Evolutionary conservation across 257 asterid genomes (phyloP).

Genomic region (Primulina tabacum): DNA sequence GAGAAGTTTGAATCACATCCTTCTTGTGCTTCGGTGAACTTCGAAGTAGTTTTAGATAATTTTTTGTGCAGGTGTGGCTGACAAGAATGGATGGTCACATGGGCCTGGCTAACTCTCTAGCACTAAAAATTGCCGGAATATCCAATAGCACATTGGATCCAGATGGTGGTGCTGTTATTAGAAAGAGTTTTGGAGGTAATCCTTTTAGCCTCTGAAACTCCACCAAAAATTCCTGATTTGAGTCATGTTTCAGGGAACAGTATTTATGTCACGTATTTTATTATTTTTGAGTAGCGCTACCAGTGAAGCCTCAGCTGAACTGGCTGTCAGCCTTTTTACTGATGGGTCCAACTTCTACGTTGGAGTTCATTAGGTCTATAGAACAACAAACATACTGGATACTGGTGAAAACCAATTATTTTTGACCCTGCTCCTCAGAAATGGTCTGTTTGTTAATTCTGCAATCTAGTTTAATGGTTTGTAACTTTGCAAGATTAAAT

Average conservation of each 20-base stretch:
- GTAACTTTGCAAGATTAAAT: background rate
- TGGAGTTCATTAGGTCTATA: too few relatives aligned
- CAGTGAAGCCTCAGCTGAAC: background rate
- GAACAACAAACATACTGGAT: background rate
- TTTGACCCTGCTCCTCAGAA: background rate
- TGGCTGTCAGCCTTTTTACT: background rate
- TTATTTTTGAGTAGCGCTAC: background rate
- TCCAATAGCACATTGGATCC: conserved; percentile 52
- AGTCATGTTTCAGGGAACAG: background rate
- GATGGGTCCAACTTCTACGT: background rate
- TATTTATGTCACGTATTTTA: conserved; percentile 10
- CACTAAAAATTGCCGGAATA: conserved; percentile 71
- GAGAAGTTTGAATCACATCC: conserved; percentile 27
- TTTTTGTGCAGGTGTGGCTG: conserved; percentile 73
- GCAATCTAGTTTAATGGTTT: conserved; percentile 1
- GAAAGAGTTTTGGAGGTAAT: conserved; percentile 58
- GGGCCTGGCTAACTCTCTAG: conserved; percentile 91
- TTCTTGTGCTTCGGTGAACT: conserved; percentile 18
- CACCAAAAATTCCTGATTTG: conserved; percentile 2
- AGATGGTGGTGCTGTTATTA: conserved; percentile 74
- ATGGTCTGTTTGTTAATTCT: background rate
- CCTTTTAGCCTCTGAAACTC: conserved; percentile 21
- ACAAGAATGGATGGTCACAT: conserved; percentile 96
- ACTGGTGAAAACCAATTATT: background rate
- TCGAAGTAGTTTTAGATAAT: conserved; percentile 17